phyloP scores from a whole-genome alignment of 2,329 filamentous ascomycete genomes.

The Botrytis porri region DNA sequence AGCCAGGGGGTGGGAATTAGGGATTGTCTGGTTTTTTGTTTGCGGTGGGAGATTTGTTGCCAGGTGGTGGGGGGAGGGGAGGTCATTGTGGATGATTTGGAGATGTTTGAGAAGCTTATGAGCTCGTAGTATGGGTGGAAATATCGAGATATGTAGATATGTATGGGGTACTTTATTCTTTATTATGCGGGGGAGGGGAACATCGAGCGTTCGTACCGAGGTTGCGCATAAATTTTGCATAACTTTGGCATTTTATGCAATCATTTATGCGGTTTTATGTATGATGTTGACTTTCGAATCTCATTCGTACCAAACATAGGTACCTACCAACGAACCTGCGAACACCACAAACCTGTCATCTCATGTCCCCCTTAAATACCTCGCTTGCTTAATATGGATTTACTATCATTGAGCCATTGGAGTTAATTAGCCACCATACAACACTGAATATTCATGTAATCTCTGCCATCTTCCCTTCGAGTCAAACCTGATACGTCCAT shows the following conservation, averaged over 20 bases:
- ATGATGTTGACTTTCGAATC: neutral
- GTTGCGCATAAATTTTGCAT: neutral
- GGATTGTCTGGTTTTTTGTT: neutral
- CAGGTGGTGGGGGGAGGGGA: neutral
- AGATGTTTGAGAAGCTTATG: neutral
- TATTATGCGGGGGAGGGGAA: neutral
- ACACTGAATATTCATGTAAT: neutral
- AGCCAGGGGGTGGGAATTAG: neutral
- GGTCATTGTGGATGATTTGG: neutral
- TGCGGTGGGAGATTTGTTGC: neutral
- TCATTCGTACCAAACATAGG: neutral
- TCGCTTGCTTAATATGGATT: neutral
- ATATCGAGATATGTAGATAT: neutral
- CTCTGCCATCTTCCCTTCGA: neutral
- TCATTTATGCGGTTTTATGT: neutral
- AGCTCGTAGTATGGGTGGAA: neutral
- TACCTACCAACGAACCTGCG: neutral
- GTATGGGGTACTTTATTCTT: neutral
- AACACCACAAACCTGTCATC: neutral
- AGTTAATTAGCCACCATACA: neutral
- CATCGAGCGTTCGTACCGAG: neutral
- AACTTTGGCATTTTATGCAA: neutral
- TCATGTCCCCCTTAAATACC: neutral
- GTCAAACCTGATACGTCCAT: neutral
- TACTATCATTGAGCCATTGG: neutral